Conservation (phyloP, 345 rosid genomes). For the Camelina neglecta region DNA sequence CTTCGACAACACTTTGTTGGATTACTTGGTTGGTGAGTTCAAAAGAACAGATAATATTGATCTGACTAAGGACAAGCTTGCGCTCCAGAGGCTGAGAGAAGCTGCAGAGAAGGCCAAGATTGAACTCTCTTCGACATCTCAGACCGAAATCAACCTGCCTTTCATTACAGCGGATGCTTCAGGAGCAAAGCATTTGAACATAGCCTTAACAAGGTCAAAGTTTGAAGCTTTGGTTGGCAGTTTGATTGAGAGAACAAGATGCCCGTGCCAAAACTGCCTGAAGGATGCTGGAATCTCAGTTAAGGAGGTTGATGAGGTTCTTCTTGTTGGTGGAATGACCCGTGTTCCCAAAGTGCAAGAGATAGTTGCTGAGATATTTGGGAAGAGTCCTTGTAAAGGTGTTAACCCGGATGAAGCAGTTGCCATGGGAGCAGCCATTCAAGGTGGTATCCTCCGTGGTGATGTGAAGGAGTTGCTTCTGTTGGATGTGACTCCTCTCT, state of each 20-base stretch:
- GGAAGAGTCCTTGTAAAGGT: slow-evolving; percentile 55
- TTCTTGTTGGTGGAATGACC: slow-evolving; percentile 62
- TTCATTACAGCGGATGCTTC: slow-evolving; percentile 55
- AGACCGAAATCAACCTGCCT: slow-evolving; percentile 58
- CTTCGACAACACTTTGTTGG: slow-evolving; percentile 53
- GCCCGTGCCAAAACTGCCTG: slow-evolving; percentile 51
- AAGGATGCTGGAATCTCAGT: slow-evolving; percentile 53
- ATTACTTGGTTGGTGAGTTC: slow-evolving; percentile 53
- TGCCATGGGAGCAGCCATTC: slow-evolving; percentile 59
- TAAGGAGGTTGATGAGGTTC: slow-evolving; percentile 51
- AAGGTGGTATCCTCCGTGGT: slow-evolving; percentile 57
- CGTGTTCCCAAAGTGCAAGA: slow-evolving; percentile 62
- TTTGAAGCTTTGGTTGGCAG: slow-evolving; percentile 47
- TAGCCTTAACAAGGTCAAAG: slow-evolving; percentile 52
- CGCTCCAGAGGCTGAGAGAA: slow-evolving; percentile 59
- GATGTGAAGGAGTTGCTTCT: slow-evolving; percentile 57
- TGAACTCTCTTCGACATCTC: slow-evolving; percentile 55
- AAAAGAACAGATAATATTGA: slow-evolving; percentile 49
- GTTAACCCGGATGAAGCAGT: slow-evolving; percentile 58
- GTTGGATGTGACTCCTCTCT: slow-evolving; percentile 54
- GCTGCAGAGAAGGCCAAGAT: slow-evolving; percentile 59
- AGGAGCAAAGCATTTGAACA: slow-evolving; percentile 57
- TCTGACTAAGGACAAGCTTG: slow-evolving; percentile 53
- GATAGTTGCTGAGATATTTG: slow-evolving; percentile 52
- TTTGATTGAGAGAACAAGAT: slow-evolving; percentile 50